Conservation (phyloP, 352 stramenopile species). For the Phytophthora litchii region DNA sequence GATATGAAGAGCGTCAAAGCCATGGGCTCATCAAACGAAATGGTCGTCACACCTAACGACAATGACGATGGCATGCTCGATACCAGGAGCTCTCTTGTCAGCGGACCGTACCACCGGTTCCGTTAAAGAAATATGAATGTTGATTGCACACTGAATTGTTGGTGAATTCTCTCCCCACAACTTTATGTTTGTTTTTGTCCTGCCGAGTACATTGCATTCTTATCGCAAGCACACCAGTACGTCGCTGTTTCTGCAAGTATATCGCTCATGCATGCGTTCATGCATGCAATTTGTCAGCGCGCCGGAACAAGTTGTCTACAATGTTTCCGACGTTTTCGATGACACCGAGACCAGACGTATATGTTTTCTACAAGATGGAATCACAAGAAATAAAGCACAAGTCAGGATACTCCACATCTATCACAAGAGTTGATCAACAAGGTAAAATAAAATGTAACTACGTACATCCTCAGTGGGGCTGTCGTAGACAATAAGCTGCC, state of each 20-base stretch:
- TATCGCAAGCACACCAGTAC: not conserved
- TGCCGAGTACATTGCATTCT: not conserved
- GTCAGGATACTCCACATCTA: slow-evolving; percentile 1
- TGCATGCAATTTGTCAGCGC: slow-evolving; percentile 82
- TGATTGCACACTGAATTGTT: slow-evolving; percentile 25
- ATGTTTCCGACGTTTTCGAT: slow-evolving; percentile 97
- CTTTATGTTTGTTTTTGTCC: slow-evolving; percentile 4
- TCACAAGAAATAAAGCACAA: slow-evolving; percentile 9
- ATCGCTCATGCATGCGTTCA: slow-evolving; percentile 40
- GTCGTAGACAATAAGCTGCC: slow-evolving; percentile 99
- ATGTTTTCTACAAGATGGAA: slow-evolving; percentile 72
- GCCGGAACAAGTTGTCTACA: slow-evolving; percentile 95
- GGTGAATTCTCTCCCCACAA: slow-evolving; percentile 9
- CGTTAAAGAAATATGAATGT: slow-evolving; percentile 32
- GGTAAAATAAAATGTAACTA: slow-evolving; percentile 6
- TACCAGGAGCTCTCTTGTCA: slow-evolving; percentile 31
- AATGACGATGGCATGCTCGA: slow-evolving; percentile 15
- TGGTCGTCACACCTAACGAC: slow-evolving; percentile 18
- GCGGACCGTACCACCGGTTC: slow-evolving; percentile 35
- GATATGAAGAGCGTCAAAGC: slow-evolving; percentile 37
- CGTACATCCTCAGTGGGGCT: slow-evolving; percentile 91
- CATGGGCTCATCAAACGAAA: slow-evolving; percentile 28
- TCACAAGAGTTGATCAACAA: not conserved
- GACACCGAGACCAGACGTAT: slow-evolving; percentile 94
- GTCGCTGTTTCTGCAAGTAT: slow-evolving; percentile 21